These are phyloP conservation scores for Penicillium sp. DNA, from an alignment of 2,329 filamentous ascomycete species.

Conservation along the genomic window DNA sequence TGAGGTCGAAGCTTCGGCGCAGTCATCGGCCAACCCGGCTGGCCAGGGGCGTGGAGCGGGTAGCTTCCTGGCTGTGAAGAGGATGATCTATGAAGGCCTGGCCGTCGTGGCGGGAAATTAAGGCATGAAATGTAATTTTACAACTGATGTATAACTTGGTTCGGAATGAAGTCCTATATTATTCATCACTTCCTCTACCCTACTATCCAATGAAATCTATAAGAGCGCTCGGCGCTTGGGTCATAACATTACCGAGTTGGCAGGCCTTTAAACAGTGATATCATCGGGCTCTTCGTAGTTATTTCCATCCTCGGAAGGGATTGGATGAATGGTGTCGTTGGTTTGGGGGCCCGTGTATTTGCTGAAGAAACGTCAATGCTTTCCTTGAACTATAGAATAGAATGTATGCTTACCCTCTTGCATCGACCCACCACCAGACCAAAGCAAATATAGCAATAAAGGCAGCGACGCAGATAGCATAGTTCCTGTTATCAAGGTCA, in stretches of 20 bases:
- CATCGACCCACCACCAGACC: slow-evolving; percentile 46
- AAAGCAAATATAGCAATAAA: slow-evolving; percentile 49
- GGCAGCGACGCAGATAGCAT: slow-evolving; percentile 44
- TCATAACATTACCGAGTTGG: background rate
- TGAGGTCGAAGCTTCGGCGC: slow-evolving; percentile 74
- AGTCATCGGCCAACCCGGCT: slow-evolving; percentile 43
- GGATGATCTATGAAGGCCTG: slow-evolving; percentile 86
- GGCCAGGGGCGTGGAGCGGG: slow-evolving; percentile 49
- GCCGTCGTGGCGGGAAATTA: slow-evolving; percentile 78
- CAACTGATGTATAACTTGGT: slow-evolving; percentile 9
- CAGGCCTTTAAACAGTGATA: slow-evolving; percentile 3
- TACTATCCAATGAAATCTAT: background rate
- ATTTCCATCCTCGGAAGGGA: slow-evolving; percentile 28
- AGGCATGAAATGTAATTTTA: slow-evolving; percentile 21
- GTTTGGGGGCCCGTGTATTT: slow-evolving; percentile 58
- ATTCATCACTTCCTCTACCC: background rate
- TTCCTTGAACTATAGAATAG: slow-evolving; percentile 8
- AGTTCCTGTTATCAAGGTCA: slow-evolving; percentile 37
- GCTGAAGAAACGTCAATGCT: slow-evolving; percentile 29
- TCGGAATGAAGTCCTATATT: background rate
- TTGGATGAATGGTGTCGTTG: slow-evolving; percentile 44
- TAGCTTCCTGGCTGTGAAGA: slow-evolving; percentile 82
- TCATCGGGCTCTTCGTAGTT: slow-evolving; percentile 18
- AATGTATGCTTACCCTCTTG: slow-evolving; percentile 32
- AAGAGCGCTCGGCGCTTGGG: background rate